Evolutionary conservation across 2,329 filamentous ascomycete genomes (phyloP).

Genomic region (Paecilomyces sp.): DNA sequence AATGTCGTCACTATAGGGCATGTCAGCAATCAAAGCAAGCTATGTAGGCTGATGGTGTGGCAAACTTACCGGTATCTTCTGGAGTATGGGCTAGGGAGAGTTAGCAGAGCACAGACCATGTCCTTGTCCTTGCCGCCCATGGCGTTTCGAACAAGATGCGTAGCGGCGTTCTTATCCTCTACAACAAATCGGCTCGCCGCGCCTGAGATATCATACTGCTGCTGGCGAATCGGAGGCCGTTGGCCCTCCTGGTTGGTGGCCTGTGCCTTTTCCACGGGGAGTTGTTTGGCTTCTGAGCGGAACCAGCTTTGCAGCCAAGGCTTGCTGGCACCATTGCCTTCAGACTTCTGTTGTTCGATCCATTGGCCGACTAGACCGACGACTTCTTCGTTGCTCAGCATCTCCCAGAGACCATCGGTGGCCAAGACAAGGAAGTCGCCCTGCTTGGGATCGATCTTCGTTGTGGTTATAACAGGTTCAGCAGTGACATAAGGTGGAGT

Average conservation of each 20-base stretch:
- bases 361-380: slow-evolving; percentile 94
- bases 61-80: slow-evolving; percentile 73
- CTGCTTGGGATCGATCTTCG: slow-evolving; percentile 78
- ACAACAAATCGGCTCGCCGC: slow-evolving; percentile 76
- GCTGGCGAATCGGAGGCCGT: slow-evolving; percentile 71
- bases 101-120: slow-evolving; percentile 86
- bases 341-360: slow-evolving; percentile 67
- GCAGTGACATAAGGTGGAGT: slow-evolving; percentile 97
- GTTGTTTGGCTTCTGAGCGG: slow-evolving; percentile 43
- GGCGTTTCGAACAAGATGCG: slow-evolving; percentile 90
- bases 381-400: slow-evolving; percentile 97
- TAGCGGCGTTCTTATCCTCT: slow-evolving; percentile 92
- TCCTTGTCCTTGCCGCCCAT: slow-evolving; percentile 89
- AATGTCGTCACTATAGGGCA: slow-evolving; percentile 68
- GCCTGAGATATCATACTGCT: slow-evolving; percentile 77
- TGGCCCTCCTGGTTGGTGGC: slow-evolving; percentile 57
- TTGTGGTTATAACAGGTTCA: slow-evolving; percentile 89
- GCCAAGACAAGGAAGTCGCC: slow-evolving; percentile 96
- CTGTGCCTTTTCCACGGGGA: slow-evolving; percentile 67
- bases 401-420: slow-evolving; percentile 96
- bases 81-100: slow-evolving; percentile 83
- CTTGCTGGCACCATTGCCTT: slow-evolving; percentile 32
- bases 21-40: slow-evolving; percentile 11
- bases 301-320: slow-evolving; percentile 71
- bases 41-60: background rate